Percentiles rank a stretch among this genome's conserved stretches.
Evolutionary conservation across 768 basidiomycete species (phyloP).

Genomic region (Phaeolepiota aurea): DNA sequence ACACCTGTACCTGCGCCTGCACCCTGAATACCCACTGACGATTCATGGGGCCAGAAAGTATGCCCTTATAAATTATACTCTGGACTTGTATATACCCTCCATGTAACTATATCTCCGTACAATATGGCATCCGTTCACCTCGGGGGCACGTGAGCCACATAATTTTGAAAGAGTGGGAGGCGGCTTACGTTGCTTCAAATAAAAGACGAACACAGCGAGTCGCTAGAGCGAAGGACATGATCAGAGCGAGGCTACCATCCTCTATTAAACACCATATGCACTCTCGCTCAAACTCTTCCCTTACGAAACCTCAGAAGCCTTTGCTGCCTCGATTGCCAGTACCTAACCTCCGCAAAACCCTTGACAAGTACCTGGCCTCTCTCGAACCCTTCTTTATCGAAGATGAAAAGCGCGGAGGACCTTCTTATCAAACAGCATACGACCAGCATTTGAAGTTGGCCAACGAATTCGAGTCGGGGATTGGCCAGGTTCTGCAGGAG

Average conservation of each 20-base stretch:
- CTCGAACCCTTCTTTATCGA: constrained; percentile 75
- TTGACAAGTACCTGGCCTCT: constrained; percentile 72
- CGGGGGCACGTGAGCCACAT: too few species aligned
- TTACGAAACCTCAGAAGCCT: constrained; percentile 8
- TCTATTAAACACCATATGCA: neutral
- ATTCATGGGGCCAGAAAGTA: too few species aligned
- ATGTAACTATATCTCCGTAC: too few species aligned
- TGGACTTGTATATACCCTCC: too few species aligned
- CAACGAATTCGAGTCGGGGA: constrained; percentile 60
- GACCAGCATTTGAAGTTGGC: constrained; percentile 51
- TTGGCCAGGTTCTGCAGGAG: constrained; percentile 65
- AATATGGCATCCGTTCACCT: too few species aligned
- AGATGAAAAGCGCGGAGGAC: constrained; percentile 52
- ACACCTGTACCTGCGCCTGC: too few species aligned
- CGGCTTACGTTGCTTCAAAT: too few species aligned
- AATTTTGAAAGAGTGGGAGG: too few species aligned
- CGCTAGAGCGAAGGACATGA: neutral
- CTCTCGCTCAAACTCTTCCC: neutral
- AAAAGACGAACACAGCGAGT: too few species aligned
- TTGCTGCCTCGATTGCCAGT: constrained; percentile 70
- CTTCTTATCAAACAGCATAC: constrained; percentile 41
- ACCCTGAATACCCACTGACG: too few species aligned
- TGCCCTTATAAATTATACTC: too few species aligned
- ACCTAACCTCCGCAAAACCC: constrained; percentile 65
- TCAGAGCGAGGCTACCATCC: neutral